Conservation (phyloP, 2,329 filamentous ascomycete species). For the Cytospora schulzeri region DNA sequence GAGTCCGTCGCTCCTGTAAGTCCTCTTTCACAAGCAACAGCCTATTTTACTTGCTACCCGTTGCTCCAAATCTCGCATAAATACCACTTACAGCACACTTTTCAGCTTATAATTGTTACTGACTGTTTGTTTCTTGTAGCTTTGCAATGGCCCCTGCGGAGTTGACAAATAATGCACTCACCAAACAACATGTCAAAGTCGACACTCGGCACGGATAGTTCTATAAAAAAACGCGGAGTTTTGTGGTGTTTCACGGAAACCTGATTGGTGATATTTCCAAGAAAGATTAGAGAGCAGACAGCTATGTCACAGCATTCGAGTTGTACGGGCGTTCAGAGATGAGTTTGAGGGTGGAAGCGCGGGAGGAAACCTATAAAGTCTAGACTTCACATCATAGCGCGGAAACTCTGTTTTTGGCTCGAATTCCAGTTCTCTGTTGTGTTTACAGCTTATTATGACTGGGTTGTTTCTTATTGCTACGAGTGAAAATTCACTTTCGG, state of each 20-base stretch:
- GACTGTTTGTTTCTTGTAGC: background rate
- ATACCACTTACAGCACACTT: too few species aligned
- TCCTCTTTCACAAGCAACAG: too few species aligned
- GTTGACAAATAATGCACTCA: background rate
- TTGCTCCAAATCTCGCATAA: too few species aligned
- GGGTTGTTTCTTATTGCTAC: too few species aligned
- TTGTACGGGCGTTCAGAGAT: background rate
- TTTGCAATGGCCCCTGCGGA: background rate
- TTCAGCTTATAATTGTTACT: background rate
- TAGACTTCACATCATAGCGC: background rate
- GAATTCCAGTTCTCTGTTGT: too few species aligned
- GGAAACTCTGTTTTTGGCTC: background rate
- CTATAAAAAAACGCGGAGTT: background rate
- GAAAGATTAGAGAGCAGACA: constrained; percentile 1
- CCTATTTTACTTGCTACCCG: too few species aligned
- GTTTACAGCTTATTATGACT: too few species aligned
- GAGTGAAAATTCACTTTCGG: too few species aligned
- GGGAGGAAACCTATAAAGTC: background rate
- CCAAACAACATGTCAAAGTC: background rate
- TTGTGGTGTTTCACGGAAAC: background rate
- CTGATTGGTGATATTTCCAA: background rate
- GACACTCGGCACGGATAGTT: background rate
- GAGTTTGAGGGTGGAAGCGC: too few species aligned
- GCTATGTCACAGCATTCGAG: constrained; percentile 9
- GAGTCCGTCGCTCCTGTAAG: background rate